phyloP scores from a whole-genome alignment of 2,329 filamentous ascomycete species.

The Microsporum audouinii region DNA sequence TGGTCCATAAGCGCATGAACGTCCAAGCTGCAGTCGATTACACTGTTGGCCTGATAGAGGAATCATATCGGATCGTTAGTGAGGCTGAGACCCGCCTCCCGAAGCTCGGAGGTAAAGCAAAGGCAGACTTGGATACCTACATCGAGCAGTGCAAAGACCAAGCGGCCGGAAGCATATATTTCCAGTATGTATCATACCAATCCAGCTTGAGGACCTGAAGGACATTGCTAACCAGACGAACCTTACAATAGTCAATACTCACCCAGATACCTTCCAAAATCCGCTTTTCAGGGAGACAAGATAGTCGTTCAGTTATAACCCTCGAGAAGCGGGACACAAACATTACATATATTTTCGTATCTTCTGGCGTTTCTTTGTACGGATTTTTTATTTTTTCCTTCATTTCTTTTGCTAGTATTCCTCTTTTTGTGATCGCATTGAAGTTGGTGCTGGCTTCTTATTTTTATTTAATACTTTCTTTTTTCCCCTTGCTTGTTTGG shows the following conservation, averaged over 20 bases:
- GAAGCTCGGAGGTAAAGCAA: constrained; percentile 7
- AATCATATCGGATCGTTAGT: constrained; percentile 8
- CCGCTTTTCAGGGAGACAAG: constrained; percentile 1
- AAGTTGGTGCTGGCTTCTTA: background rate
- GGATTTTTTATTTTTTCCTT: background rate
- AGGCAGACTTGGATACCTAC: constrained; percentile 8
- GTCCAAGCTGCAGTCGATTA: constrained; percentile 7
- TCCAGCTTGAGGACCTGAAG: background rate
- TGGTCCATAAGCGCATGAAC: constrained; percentile 7
- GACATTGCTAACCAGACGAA: background rate
- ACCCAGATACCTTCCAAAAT: constrained; percentile 2
- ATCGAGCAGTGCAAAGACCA: constrained; percentile 10
- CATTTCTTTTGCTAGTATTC: background rate
- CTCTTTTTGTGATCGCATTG: background rate
- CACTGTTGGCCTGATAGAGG: constrained; percentile 9
- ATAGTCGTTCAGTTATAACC: constrained; percentile 1
- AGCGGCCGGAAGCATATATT: constrained; percentile 9
- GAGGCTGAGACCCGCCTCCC: constrained; percentile 6
- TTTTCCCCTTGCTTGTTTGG: background rate
- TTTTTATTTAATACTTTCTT: no score
- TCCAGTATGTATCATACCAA: constrained; percentile 5
- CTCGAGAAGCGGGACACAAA: background rate
- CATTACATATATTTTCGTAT: background rate
- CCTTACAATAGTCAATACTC: constrained; percentile 3
- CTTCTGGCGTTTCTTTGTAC: background rate